Evolutionary conservation across 305 asterid species (phyloP), one percentile per base, ranked within the genome.

Genomic region (Solanum hybrid): DNA sequence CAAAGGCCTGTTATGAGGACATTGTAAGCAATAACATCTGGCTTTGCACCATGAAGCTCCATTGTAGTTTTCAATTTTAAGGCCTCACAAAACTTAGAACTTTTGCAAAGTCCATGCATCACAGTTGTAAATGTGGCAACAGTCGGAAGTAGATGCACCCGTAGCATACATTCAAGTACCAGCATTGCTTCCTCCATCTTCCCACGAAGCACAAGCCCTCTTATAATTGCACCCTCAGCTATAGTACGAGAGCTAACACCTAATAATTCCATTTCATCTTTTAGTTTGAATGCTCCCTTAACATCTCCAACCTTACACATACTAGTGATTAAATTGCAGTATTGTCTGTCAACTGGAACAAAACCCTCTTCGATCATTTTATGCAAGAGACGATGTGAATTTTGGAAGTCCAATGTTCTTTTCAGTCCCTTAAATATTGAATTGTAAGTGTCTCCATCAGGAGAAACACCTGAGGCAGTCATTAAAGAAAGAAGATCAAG

Each of bases 301-400:
- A 95, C 89, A 89, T 95, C 94, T 91, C 99, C 99, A 74, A 86
- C 94, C 89, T 92, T 95, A 90, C 98, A 96, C 96, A 95, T 93
- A 42, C 96, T 91, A 31, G 92, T 89, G 36, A 97, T 92, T 90
- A 96, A 91, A 89, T 95, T 90, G 94, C 95, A 81, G 91, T 93
- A 96, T 79, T 96, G 98, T 90, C 93, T 93, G 22, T 90, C 91
- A 26, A 95, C 92, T 81, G 98, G 98, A 67, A 76, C 80, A 87
- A 94, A 91, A 51, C 98, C 98, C 61, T 91, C 92, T 89, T 88
- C 90, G 90, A 94, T 37, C 98, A 97, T 96, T 89, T 91, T 92
- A 18, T 87, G 94, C 91, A 96, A 93, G 33, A 95, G 34, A 71
- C 29, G 24, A 20, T 29, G 92, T 91, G 95, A 93, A 91, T 92